Conservation (phyloP, 495 filamentous ascomycete genomes). For the Oleoguttula mirabilis region DNA sequence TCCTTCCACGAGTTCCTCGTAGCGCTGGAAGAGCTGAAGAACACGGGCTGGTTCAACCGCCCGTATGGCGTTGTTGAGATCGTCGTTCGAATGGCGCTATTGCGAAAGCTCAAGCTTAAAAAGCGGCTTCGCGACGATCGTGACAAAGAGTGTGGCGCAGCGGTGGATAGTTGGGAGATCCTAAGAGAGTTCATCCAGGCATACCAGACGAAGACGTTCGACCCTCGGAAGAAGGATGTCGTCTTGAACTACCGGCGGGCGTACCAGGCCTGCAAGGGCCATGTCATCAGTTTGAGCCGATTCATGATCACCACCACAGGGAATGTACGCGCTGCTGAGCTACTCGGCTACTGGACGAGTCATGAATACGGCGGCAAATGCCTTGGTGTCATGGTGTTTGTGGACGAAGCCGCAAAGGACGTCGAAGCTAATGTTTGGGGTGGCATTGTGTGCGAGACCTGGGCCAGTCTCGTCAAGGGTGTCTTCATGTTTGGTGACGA, state of each 20-base stretch:
- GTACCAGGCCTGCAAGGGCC: slow-evolving; percentile 2
- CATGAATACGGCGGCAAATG: neutral
- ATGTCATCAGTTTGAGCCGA: slow-evolving; percentile 1
- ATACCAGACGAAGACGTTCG: neutral
- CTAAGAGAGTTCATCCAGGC: slow-evolving; percentile 1
- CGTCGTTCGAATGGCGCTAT: too few species aligned
- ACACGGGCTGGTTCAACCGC: too few species aligned
- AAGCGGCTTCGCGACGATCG: neutral
- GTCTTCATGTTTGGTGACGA: slow-evolving; percentile 11
- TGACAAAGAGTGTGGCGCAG: neutral
- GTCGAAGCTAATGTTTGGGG: slow-evolving; percentile 3
- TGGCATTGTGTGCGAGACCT: slow-evolving; percentile 4
- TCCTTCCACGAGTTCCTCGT: too few species aligned
- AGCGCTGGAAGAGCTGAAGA: too few species aligned
- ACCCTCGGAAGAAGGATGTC: too few species aligned
- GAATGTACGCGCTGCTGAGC: slow-evolving; percentile 3
- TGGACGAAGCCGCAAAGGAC: slow-evolving; percentile 12
- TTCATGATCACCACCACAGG: slow-evolving; percentile 11
- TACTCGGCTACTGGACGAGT: neutral
- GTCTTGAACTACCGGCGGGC: slow-evolving; percentile 3
- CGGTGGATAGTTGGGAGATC: slow-evolving; percentile 2
- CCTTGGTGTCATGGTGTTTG: slow-evolving; percentile 5
- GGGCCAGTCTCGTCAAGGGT: slow-evolving; percentile 2
- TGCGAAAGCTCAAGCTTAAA: neutral
- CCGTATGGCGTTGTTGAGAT: neutral